Percentiles rank a stretch among this genome's conserved stretches.
These are phyloP conservation scores for Austroboletus niveus DNA, from an alignment of 1,284 basidiomycete genomes.

Conservation along the genomic window DNA sequence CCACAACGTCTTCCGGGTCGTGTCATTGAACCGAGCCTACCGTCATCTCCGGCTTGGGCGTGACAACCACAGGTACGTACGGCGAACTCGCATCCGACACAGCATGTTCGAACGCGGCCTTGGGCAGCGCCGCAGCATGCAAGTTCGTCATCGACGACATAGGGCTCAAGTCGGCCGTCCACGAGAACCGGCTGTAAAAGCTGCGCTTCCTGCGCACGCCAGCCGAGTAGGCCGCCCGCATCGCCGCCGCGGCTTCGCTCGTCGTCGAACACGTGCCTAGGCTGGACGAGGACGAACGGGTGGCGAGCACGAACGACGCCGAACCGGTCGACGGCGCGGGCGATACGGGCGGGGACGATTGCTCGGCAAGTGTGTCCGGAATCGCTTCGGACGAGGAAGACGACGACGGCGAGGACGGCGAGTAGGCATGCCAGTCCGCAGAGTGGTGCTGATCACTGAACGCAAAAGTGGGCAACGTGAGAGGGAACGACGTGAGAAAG, in stretches of 20 bases:
- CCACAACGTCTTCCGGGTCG: background rate
- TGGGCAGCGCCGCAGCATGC: slow-evolving; percentile 12
- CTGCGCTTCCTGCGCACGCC: slow-evolving; percentile 56
- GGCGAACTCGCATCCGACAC: slow-evolving; percentile 4
- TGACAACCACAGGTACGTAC: slow-evolving; percentile 7
- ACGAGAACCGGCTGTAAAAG: slow-evolving; percentile 54
- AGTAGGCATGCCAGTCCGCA: slow-evolving; percentile 30
- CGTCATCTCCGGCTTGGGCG: slow-evolving; percentile 1
- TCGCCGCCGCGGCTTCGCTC: slow-evolving; percentile 42
- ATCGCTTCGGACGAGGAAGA: slow-evolving; percentile 30
- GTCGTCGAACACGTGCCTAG: slow-evolving; percentile 26
- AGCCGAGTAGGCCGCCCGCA: slow-evolving; percentile 55
- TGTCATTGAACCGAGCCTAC: slow-evolving; percentile 22
- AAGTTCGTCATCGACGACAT: slow-evolving; percentile 25
- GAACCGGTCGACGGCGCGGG: slow-evolving; percentile 32
- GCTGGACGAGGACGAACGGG: slow-evolving; percentile 32
- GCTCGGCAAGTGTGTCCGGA: slow-evolving; percentile 22
- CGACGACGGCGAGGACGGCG: slow-evolving; percentile 31
- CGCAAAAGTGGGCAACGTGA: slow-evolving; percentile 49
- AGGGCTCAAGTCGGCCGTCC: slow-evolving; percentile 39
- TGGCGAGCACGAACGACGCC: slow-evolving; percentile 24
- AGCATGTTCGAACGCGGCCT: slow-evolving; percentile 9
- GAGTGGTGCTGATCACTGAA: slow-evolving; percentile 21
- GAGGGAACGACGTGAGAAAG: slow-evolving; percentile 59
- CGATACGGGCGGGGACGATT: slow-evolving; percentile 31